Evolutionary conservation across 495 filamentous ascomycete genomes (phyloP).

Genomic region (Cladorrhinum samala): DNA sequence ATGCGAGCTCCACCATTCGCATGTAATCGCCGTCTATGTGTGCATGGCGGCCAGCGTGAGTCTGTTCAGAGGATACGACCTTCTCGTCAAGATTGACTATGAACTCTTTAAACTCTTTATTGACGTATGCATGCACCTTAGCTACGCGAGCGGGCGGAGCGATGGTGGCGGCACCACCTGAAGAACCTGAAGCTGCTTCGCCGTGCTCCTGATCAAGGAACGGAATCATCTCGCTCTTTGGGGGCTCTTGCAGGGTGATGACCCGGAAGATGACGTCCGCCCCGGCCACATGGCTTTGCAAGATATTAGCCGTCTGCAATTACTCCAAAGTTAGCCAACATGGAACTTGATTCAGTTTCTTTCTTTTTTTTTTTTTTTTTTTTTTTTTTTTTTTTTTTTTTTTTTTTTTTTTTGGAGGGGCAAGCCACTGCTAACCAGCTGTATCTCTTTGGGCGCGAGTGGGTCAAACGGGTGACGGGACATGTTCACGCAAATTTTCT

Average conservation of each 20-base stretch:
- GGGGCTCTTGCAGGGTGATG: slow-evolving; percentile 60
- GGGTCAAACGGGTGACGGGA: slow-evolving; percentile 8
- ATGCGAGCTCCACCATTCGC: slow-evolving; percentile 47
- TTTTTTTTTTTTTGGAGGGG: no score
- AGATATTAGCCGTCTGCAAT: slow-evolving; percentile 46
- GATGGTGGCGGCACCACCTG: slow-evolving; percentile 37
- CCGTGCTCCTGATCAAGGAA: slow-evolving; percentile 35
- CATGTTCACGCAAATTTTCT: no score
- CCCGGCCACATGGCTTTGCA: slow-evolving; percentile 27
- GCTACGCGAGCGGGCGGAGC: slow-evolving; percentile 38
- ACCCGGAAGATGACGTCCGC: slow-evolving; percentile 53
- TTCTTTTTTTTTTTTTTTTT: no score
- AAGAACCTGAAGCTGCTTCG: slow-evolving; percentile 47
- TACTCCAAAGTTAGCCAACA: no score
- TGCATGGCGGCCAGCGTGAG: slow-evolving; percentile 34
- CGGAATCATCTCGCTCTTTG: slow-evolving; percentile 51
- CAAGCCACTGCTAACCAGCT: neutral
- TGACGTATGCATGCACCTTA: slow-evolving; percentile 55
- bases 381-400: no score
- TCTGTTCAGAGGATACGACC: slow-evolving; percentile 12
- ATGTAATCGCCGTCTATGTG: slow-evolving; percentile 53
- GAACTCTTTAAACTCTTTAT: slow-evolving; percentile 39
- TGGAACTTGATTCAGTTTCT: no score
- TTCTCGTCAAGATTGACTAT: slow-evolving; percentile 48
- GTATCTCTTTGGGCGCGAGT: slow-evolving; percentile 1